These are phyloP conservation scores for Phytophthora europaea DNA, from an alignment of 352 stramenopile species.

Conservation along the genomic window DNA sequence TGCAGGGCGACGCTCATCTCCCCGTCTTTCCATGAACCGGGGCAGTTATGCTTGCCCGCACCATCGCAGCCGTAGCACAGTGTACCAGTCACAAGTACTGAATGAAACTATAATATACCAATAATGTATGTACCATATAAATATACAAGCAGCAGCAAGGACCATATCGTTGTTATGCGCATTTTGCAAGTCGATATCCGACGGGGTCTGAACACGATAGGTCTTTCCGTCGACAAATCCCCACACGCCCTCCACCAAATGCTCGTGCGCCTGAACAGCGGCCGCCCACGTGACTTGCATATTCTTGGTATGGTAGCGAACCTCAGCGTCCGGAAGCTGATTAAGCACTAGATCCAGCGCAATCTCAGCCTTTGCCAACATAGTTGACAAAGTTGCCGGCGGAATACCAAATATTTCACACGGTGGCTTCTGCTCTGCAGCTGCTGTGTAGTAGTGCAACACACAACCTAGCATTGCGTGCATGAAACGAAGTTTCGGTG, in stretches of 20 bases:
- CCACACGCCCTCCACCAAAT: background rate
- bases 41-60: background rate
- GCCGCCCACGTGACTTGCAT: conserved; percentile 1
- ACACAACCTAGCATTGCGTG: conserved; percentile 9
- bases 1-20: conserved; percentile 6
- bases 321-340: background rate
- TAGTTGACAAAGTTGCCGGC: background rate
- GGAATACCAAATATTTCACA: conserved; percentile 12
- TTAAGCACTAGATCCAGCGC: background rate
- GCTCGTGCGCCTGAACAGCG: background rate
- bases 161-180: conserved; percentile 1
- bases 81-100: background rate
- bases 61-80: conserved; percentile 4
- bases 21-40: conserved; percentile 2
- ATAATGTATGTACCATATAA: background rate
- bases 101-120: background rate
- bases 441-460: conserved; percentile 7
- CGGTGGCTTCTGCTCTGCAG: conserved; percentile 5
- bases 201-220: background rate
- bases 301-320: conserved; percentile 5
- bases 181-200: conserved; percentile 2
- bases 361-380: conserved; percentile 1
- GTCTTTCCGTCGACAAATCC: conserved; percentile 10
- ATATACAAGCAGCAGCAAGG: background rate
- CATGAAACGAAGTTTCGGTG: background rate